Evolutionary conservation across 2,329 filamentous ascomycete genomes (phyloP), one percentile per base, ranked within the genome.

Genomic region (Colletotrichum sp.): DNA sequence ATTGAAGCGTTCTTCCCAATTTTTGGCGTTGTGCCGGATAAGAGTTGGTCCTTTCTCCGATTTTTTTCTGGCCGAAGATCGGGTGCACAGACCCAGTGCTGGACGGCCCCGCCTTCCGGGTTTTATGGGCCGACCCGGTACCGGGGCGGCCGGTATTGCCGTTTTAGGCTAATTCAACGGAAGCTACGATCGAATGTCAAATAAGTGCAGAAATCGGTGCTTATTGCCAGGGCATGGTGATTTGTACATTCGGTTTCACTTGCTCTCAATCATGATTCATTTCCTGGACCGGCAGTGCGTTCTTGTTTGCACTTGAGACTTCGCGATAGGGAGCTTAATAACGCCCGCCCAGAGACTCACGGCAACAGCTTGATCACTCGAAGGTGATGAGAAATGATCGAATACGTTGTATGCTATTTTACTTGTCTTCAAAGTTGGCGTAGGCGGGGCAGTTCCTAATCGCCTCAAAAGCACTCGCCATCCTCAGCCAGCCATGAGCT

Each of bases 1-100:
- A 66, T 61, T 39, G 25, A 25, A 8, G 36, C 48, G 61, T 12
- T 61, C 55, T 70, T 34, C 69, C 52, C 71, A 76, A 78, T 70
- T 77, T 78, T 78, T 72, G 75, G 75, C 72, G 74, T 71, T 72
- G 60, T 70, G 67, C 70, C 67, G 60, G 75, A 75, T 74, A 67
- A 77, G 56, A 56, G 74, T 71, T 75, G 36, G 8, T n/a, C 61
- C 56, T 18, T 65, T 58, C 9, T n/a, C 74, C 66, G 70, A 72
- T 25, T 34, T 4, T 58, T 62, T 30, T 15, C 0, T 5, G 30
- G 2, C 6, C 12, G 43, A 10, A 52, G 12, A 4, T 7, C 30
- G 5, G 7, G 62, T n/a, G 22, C 30, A 28, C 13, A 25, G 25
- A 6, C 30, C 43, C 56, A 48, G 2, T 7, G 10, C 7, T 32